Evolutionary conservation across 2,329 filamentous ascomycete species (phyloP), one percentile per base, ranked within the genome.

Genomic region (Emydomyces testavorans): DNA sequence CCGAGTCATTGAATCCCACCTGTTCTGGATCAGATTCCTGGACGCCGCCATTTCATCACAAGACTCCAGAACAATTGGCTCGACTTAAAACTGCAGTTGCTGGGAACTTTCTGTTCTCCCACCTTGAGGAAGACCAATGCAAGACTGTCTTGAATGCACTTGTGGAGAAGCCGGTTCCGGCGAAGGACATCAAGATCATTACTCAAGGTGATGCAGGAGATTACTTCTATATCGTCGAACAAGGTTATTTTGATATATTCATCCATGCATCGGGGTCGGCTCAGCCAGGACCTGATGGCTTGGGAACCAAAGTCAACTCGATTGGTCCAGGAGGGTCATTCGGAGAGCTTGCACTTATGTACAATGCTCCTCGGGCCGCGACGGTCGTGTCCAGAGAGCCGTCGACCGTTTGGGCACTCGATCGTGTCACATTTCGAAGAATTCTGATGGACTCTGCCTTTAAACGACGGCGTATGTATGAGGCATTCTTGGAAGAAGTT

Each of bases 381-480:
- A 96, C 92, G 0, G 86, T 98, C 51, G 78, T 93, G 52, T 94
- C 86, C 24, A 80, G 83, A 10, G 85, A 93, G 59, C 65, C 82
- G 2, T 89, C 84, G 60, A 89, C 83, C 2, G 76, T 98, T 7
- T 98, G 92, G 92, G 88, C 88, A 16, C 75, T 98, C 43, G 92
- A 98, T 63, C 86, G 92, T 46, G 77, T 95, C 53, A 98, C 92
- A 7, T 98, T 98, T 76, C 87, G 92, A 58, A 85, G 92, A 52
- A 96, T 98, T 55, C 75, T 98, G 53, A 95, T 98, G 89, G 90
- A 96, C 69, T 93, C 86, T 32, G 94, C 92, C 2, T 96, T 95
- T 71, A 86, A 93, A 58, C 85, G 90, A 49, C 82, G 92, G 58
- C 85, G 90, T 60, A 90, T 96, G 82, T 96, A 96, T 68, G 92